Percentiles rank a stretch among this genome's conserved stretches.
Evolutionary conservation across 75 land plant genomes (phyloP).

Genomic region (Gnetum montanum): DNA sequence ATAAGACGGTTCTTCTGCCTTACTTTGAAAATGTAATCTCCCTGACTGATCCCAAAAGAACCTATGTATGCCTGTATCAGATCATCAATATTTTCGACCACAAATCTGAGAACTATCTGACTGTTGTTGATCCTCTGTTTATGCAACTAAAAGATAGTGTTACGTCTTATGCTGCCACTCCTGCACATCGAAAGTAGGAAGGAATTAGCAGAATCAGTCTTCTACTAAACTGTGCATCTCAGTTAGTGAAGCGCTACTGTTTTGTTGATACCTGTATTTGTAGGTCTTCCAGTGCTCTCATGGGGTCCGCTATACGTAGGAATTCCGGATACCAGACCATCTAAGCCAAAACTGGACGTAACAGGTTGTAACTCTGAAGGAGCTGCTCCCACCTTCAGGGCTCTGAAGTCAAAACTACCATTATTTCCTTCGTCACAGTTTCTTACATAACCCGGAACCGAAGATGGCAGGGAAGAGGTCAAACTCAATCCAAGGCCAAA

Average conservation of each 20-base stretch:
- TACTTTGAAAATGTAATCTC: too few relatives aligned
- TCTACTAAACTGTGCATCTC: too few relatives aligned
- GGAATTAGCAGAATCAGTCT: too few relatives aligned
- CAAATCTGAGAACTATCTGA: too few relatives aligned
- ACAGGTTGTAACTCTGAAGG: slow-evolving; percentile 45
- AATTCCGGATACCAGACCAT: slow-evolving; percentile 30
- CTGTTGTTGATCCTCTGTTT: too few relatives aligned
- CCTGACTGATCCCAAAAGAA: too few relatives aligned
- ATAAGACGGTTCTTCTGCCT: too few relatives aligned
- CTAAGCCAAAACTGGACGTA: slow-evolving; percentile 42
- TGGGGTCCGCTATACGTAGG: slow-evolving; percentile 39
- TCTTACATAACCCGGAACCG: slow-evolving; percentile 15
- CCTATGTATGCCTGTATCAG: too few relatives aligned
- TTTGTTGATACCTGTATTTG: slow-evolving; percentile 89
- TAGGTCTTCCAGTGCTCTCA: slow-evolving; percentile 46
- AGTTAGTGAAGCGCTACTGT: too few relatives aligned
- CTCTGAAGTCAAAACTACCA: slow-evolving; percentile 44
- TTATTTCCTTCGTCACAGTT: slow-evolving; percentile 25
- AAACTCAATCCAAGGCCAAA: not conserved
- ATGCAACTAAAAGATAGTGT: too few relatives aligned
- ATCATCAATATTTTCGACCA: too few relatives aligned
- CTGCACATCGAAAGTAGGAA: slow-evolving; percentile 3
- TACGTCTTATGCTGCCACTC: not conserved
- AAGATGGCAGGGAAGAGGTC: not conserved
- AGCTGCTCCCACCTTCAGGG: slow-evolving; percentile 46